Evolutionary conservation across 768 basidiomycete genomes (phyloP).

Genomic region (Chiua virens): DNA sequence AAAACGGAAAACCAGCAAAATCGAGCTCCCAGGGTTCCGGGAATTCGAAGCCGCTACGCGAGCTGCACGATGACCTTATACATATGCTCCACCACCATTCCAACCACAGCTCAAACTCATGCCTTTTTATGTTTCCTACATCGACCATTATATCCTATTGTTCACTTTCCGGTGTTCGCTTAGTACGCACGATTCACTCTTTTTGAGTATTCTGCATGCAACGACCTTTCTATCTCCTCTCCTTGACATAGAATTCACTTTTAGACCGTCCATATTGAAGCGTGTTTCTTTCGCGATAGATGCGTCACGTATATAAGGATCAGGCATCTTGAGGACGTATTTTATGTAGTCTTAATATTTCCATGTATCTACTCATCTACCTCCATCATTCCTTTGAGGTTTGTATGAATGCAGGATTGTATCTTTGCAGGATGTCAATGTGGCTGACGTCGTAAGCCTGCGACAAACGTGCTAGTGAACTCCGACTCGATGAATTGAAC

Average conservation of each 20-base stretch:
- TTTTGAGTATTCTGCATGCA: slow-evolving; percentile 9
- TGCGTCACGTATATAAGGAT: slow-evolving; percentile 33
- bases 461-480: slow-evolving; percentile 3
- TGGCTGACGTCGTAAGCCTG: background rate
- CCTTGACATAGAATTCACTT: slow-evolving; percentile 21
- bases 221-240: slow-evolving; percentile 1
- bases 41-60: slow-evolving; percentile 57
- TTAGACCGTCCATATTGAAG: slow-evolving; percentile 20
- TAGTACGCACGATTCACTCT: slow-evolving; percentile 4
- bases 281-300: slow-evolving; percentile 23
- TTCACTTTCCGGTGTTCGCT: background rate
- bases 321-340: slow-evolving; percentile 37
- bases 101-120: background rate
- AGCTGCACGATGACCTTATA: slow-evolving; percentile 13
- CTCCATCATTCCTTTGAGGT: slow-evolving; percentile 6
- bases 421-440: background rate
- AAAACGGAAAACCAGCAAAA: slow-evolving; percentile 26
- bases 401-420: slow-evolving; percentile 24
- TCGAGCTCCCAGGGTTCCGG: slow-evolving; percentile 63
- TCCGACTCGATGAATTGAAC: slow-evolving; percentile 10
- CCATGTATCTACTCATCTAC: slow-evolving; percentile 26
- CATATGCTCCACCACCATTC: background rate
- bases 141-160: slow-evolving; percentile 22
- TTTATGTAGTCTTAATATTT: slow-evolving; percentile 34
- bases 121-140: slow-evolving; percentile 5